Evolutionary conservation across 176 grass and related monocot genomes (phyloP), one percentile per base, ranked within the genome.

Genomic region (Bothriochloa decipiens): DNA sequence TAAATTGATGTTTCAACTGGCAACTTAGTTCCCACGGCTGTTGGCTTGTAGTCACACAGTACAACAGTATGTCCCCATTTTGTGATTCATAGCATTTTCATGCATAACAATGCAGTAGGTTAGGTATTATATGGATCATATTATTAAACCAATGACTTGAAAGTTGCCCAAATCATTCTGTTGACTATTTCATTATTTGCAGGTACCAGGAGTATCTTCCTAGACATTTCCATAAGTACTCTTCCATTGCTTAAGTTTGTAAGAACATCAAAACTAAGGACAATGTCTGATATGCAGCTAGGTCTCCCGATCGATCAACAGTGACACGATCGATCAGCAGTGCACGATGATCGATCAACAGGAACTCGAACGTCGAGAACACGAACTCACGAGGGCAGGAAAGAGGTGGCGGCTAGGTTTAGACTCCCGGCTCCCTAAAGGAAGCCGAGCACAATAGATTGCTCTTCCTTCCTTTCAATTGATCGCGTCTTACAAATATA

Each of bases 41-140:
- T 71, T 25, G 9, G 3, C 2, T 20, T 42, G 74, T 43, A 85
- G 32, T 11, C 53, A 60, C 7, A 10, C 4, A 28, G 29, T 6
- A 72, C 11, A 70, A 13, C 28, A 49, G 39, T 45, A 37, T 26
- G 17, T n/a, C 42, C 33, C 4, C 40, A 65, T 3, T 53, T 5
- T 5, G 8, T 43, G 27, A 53, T 39, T 84, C 26, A 14, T 40
- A 39, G 32, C 9, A 39, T 25, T 52, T 52, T 28, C 46, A 52
- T 39, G 5, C 60, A 67, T 67, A 53, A 67, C 6, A 65, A 76
- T 11, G 3, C 32, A 40, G 3, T 9, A 50, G 1, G 11, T 67
- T 15, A 84, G 16, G 40, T 17, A 76, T 37, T 14, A 28, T 36
- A 72, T 64, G 45, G 42, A 83, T 66, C 23, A 63, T 33, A 79